These are phyloP conservation scores for Volvox africanus DNA, from an alignment of 139 green algal species.

Conservation along the genomic window DNA sequence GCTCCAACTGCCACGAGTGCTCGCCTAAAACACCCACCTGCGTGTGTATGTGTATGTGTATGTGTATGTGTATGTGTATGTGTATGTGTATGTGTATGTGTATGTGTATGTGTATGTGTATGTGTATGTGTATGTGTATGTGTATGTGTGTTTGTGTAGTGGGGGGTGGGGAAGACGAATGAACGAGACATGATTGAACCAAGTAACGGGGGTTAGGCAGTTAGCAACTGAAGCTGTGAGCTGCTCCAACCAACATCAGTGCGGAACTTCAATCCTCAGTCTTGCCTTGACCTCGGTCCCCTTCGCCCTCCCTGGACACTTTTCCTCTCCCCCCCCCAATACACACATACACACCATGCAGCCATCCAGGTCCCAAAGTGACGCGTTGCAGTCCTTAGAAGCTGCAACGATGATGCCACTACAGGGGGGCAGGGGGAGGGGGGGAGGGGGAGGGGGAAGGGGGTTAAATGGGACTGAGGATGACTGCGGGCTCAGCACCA, in stretches of 20 bases:
- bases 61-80: background rate
- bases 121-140: background rate
- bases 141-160: background rate
- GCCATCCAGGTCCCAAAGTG: conserved; percentile 76
- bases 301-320: too few species aligned
- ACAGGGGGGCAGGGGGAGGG: background rate
- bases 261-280: too few species aligned
- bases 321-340: too few species aligned
- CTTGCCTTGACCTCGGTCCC: too few species aligned
- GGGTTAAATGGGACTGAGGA: too few species aligned
- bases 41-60: background rate
- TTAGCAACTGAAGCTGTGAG: too few species aligned
- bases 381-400: conserved; percentile 72
- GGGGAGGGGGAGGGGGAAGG: background rate
- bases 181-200: too few species aligned
- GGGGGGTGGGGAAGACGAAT: background rate
- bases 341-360: conserved; percentile 18
- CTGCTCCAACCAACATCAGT: too few species aligned
- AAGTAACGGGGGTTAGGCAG: too few species aligned
- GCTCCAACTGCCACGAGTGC: conserved; percentile 69
- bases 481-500: too few species aligned
- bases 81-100: background rate
- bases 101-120: background rate
- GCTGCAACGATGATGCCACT: conserved; percentile 70
- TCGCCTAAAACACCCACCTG: conserved; percentile 69